Evolutionary conservation across 2,329 filamentous ascomycete species (phyloP).

Genomic region (Didymella sp.): DNA sequence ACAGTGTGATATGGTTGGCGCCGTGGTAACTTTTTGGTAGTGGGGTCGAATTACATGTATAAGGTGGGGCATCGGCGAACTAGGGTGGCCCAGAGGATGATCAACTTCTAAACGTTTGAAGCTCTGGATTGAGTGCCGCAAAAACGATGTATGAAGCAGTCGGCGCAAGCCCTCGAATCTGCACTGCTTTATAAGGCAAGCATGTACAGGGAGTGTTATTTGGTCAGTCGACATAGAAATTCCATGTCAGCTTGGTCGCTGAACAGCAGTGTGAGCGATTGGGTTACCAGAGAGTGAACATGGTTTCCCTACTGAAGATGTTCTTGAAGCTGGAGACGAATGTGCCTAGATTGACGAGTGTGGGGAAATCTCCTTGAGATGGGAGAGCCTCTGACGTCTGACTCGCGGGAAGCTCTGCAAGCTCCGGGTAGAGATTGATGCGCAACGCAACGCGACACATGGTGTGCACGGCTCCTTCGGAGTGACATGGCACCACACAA

Average conservation of each 20-base stretch:
- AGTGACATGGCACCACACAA: background rate
- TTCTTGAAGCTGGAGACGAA: background rate
- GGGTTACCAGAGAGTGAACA: too few species aligned
- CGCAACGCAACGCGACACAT: background rate
- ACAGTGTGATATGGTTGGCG: background rate
- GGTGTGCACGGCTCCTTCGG: background rate
- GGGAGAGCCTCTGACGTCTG: background rate
- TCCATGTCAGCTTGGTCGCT: background rate
- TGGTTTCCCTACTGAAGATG: background rate
- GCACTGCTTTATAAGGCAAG: background rate
- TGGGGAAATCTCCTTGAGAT: constrained; percentile 1
- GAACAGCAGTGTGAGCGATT: background rate
- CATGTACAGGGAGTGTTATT: background rate
- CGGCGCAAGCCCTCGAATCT: too few species aligned
- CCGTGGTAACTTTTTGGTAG: background rate
- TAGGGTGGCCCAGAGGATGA: constrained; percentile 21
- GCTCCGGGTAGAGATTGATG: background rate
- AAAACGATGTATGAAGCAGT: background rate
- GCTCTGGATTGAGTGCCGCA: background rate
- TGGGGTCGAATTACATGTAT: constrained; percentile 16
- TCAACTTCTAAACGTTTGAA: background rate
- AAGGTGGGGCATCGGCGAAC: constrained; percentile 25
- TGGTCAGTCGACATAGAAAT: background rate
- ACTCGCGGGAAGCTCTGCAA: background rate
- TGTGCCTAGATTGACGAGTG: background rate